Conservation (phyloP, 768 basidiomycete genomes). For the Mycena vitilis region DNA sequence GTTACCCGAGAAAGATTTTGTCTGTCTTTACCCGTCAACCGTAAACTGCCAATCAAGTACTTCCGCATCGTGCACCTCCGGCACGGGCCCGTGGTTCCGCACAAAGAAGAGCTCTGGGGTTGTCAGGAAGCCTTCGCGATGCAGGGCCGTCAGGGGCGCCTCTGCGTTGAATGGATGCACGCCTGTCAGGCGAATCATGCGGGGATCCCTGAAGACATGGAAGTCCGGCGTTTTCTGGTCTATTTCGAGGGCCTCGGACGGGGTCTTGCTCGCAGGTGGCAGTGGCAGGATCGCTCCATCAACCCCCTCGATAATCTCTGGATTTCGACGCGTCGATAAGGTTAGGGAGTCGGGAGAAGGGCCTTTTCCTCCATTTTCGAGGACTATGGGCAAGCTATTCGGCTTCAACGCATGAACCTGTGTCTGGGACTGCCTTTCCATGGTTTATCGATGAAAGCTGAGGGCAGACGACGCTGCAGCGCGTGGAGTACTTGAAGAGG, state of each 20-base stretch:
- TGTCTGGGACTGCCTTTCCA: background rate
- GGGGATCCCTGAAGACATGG: slow-evolving; percentile 44
- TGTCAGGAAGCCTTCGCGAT: slow-evolving; percentile 65
- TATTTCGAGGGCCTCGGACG: slow-evolving; percentile 12
- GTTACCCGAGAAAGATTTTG: slow-evolving; percentile 1
- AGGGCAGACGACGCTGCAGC: background rate
- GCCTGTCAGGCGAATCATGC: slow-evolving; percentile 64
- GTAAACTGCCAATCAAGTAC: slow-evolving; percentile 58
- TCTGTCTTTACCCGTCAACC: slow-evolving; percentile 51
- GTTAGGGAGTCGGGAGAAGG: background rate
- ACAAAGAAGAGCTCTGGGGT: slow-evolving; percentile 66
- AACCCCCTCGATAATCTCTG: background rate
- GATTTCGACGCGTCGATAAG: background rate
- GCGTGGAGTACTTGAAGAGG: background rate
- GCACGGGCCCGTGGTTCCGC: slow-evolving; percentile 73
- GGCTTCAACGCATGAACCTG: background rate
- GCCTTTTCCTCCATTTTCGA: background rate
- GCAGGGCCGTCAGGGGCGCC: slow-evolving; percentile 57
- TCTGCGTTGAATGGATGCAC: slow-evolving; percentile 75
- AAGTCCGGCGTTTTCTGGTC: slow-evolving; percentile 25
- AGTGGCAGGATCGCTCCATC: background rate
- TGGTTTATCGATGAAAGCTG: background rate
- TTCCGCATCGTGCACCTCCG: slow-evolving; percentile 51
- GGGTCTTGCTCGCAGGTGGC: slow-evolving; percentile 9
- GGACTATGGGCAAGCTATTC: background rate